Percentiles rank a stretch among this genome's conserved stretches.
These are phyloP conservation scores for Ascobolus immersus DNA, from an alignment of 495 filamentous ascomycete genomes.

Conservation along the genomic window DNA sequence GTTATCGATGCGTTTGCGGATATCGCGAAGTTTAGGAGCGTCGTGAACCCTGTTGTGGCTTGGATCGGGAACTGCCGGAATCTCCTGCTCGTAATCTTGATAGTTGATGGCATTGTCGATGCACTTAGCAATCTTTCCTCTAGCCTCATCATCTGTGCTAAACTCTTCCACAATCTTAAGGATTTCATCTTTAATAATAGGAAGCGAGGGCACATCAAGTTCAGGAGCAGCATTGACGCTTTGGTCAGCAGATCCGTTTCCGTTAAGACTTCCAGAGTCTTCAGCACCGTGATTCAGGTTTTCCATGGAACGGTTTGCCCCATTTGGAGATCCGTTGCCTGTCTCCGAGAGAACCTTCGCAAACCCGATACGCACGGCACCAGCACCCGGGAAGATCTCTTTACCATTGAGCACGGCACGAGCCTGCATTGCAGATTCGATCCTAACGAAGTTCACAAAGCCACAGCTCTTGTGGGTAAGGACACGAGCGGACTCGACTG, in stretches of 20 bases:
- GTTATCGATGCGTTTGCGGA: conserved; percentile 92
- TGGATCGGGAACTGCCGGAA: conserved; percentile 69
- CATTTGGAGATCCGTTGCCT: conserved; percentile 44
- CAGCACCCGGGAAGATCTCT: conserved; percentile 92
- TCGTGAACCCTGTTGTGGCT: conserved; percentile 79
- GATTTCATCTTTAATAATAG: conserved; percentile 58
- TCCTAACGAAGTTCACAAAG: conserved; percentile 84
- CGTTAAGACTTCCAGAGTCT: conserved; percentile 24
- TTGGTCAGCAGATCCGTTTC: conserved; percentile 12
- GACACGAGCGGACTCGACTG: conserved; percentile 75
- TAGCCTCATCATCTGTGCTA: conserved; percentile 62
- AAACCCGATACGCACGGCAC: conserved; percentile 83
- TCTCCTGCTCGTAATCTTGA: conserved; percentile 49
- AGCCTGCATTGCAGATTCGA: conserved; percentile 72
- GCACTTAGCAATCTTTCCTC: conserved; percentile 39
- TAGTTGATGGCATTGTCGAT: conserved; percentile 54
- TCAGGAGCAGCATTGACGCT: conserved; percentile 21
- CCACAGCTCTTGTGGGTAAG: conserved; percentile 97
- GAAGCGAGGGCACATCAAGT: conserved; percentile 43
- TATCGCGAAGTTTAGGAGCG: conserved; percentile 83
- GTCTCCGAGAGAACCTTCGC: conserved; percentile 42
- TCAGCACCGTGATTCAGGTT: too few relatives aligned
- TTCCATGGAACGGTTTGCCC: conserved; percentile 66
- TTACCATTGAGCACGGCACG: conserved; percentile 74
- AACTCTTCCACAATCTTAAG: conserved; percentile 67